Conservation (phyloP, 495 filamentous ascomycete genomes). For the Aspergillus asperescens region DNA sequence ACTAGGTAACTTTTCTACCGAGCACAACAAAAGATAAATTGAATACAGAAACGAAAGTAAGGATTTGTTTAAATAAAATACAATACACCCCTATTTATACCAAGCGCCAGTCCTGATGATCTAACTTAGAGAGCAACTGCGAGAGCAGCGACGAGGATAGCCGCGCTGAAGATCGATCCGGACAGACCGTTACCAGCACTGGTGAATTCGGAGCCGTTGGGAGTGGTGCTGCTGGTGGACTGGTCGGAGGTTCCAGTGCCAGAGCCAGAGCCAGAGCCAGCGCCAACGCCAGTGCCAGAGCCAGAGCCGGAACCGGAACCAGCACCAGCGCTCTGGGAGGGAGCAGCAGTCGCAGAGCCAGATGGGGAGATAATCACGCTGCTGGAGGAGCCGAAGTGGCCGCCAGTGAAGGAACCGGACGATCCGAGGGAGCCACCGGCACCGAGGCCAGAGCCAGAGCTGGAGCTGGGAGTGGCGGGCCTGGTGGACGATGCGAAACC, state of each 20-base stretch:
- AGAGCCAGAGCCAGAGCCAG: slow-evolving; percentile 18
- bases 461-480: slow-evolving; percentile 9
- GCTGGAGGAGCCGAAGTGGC: slow-evolving; percentile 19
- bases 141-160: slow-evolving; percentile 30
- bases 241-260: slow-evolving; percentile 12
- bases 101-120: neutral
- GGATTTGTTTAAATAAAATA: neutral
- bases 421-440: slow-evolving; percentile 13
- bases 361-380: slow-evolving; percentile 26
- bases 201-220: slow-evolving; percentile 20
- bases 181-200: slow-evolving; percentile 27
- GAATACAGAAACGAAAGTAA: slow-evolving; percentile 1
- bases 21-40: neutral
- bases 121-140: slow-evolving; percentile 19
- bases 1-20: neutral
- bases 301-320: slow-evolving; percentile 15
- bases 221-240: slow-evolving; percentile 11
- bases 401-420: slow-evolving; percentile 4
- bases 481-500: slow-evolving; percentile 9
- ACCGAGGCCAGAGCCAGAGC: slow-evolving; percentile 14
- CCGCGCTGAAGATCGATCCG: slow-evolving; percentile 30
- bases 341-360: slow-evolving; percentile 20
- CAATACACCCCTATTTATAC: neutral
- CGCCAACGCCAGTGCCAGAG: slow-evolving; percentile 13
- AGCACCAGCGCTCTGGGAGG: slow-evolving; percentile 12